A percentile compares a stretch with the other conserved stretches of the same genome.
Conservation (phyloP, 805 yeast species). For the Wickerhamiella kurtzmanii region DNA sequence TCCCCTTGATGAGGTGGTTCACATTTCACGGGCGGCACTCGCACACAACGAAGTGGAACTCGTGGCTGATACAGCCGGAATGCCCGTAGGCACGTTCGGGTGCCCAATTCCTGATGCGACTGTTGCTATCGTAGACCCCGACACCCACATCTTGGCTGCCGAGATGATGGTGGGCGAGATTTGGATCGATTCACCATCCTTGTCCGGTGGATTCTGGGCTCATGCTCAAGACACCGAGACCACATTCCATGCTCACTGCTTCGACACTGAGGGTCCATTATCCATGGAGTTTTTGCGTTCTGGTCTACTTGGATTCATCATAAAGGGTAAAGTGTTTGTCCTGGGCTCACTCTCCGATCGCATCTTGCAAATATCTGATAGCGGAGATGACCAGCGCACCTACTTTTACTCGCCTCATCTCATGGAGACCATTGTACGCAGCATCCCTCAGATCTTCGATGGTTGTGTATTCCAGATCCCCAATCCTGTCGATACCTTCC, state of each 20-base stretch:
- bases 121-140: constrained; percentile 88
- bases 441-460: constrained; percentile 70
- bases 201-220: constrained; percentile 84
- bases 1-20: constrained; percentile 42
- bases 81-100: constrained; percentile 74
- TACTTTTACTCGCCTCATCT: constrained; percentile 83
- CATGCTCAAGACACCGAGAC: constrained; percentile 50
- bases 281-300: constrained; percentile 79
- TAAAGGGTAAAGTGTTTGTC: constrained; percentile 75
- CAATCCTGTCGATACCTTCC: constrained; percentile 32
- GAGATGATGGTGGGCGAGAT: constrained; percentile 84
- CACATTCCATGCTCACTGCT: constrained; percentile 71
- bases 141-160: constrained; percentile 59
- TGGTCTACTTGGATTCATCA: constrained; percentile 78
- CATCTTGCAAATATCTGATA: constrained; percentile 27
- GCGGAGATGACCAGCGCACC: constrained; percentile 20
- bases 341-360: constrained; percentile 87
- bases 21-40: constrained; percentile 60
- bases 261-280: constrained; percentile 53
- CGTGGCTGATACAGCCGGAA: constrained; percentile 39
- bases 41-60: constrained; percentile 60
- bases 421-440: constrained; percentile 68
- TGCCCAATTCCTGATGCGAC: constrained; percentile 91
- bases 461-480: constrained; percentile 82
- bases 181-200: constrained; percentile 90